Conservation (phyloP, 2,329 filamentous ascomycete species). For the Lachnellula arida region DNA sequence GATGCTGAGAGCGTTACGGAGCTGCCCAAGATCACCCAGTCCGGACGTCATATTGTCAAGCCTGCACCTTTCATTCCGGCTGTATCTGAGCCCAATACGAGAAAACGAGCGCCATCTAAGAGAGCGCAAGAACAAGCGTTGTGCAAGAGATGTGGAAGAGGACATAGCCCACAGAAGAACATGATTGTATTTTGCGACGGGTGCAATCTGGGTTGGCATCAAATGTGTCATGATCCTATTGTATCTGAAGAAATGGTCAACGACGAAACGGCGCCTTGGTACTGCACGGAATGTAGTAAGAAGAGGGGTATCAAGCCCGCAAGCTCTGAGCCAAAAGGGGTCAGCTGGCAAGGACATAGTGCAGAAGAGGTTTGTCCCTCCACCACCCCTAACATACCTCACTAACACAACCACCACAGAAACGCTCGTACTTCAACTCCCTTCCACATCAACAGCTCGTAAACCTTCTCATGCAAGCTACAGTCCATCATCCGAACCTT, state of each 20-base stretch:
- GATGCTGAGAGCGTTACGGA: slow-evolving; percentile 40
- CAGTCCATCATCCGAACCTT: slow-evolving; percentile 57
- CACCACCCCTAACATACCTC: not conserved
- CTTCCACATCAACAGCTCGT: slow-evolving; percentile 59
- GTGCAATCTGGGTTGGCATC: slow-evolving; percentile 76
- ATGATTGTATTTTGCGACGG: slow-evolving; percentile 83
- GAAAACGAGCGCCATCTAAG: slow-evolving; percentile 45
- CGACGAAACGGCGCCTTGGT: slow-evolving; percentile 65
- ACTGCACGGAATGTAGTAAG: slow-evolving; percentile 57
- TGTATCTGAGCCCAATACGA: slow-evolving; percentile 39
- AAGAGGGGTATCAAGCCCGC: slow-evolving; percentile 43
- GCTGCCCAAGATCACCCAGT: slow-evolving; percentile 66
- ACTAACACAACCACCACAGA: slow-evolving; percentile 38
- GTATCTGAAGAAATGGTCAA: slow-evolving; percentile 66
- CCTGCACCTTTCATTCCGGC: slow-evolving; percentile 59
- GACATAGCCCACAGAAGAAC: slow-evolving; percentile 67
- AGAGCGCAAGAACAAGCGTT: slow-evolving; percentile 55
- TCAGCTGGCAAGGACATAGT: slow-evolving; percentile 30
- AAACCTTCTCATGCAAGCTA: slow-evolving; percentile 58
- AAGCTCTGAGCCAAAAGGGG: slow-evolving; percentile 32
- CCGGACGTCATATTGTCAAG: slow-evolving; percentile 66
- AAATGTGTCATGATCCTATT: slow-evolving; percentile 72
- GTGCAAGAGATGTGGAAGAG: slow-evolving; percentile 69
- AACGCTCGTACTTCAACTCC: slow-evolving; percentile 57
- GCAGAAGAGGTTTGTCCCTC: slow-evolving; percentile 37